Conservation (phyloP, 495 filamentous ascomycete species). For the Daldinia loculata region DNA sequence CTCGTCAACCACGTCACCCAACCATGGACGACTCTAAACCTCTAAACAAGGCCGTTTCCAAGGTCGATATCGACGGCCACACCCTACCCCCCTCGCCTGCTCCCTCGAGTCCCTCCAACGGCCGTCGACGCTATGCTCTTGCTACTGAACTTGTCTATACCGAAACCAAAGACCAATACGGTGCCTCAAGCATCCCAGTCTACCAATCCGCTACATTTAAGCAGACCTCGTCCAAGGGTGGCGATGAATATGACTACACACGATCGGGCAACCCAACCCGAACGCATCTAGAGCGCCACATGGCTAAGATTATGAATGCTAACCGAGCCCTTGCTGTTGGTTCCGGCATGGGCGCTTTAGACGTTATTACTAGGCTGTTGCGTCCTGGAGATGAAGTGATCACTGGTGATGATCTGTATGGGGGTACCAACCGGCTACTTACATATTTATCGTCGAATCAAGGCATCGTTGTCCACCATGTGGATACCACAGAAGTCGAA, state of each 20-base stretch:
- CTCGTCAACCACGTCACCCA: constrained; percentile 19
- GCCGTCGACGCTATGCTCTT: constrained; percentile 82
- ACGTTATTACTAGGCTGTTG: constrained; percentile 94
- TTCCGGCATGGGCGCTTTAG: constrained; percentile 95
- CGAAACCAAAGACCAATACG: constrained; percentile 94
- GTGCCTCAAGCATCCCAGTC: constrained; percentile 92
- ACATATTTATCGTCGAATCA: constrained; percentile 88
- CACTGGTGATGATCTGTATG: constrained; percentile 96
- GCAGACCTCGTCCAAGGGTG: constrained; percentile 78
- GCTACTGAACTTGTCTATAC: constrained; percentile 97
- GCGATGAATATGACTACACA: constrained; percentile 97
- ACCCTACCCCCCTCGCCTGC: constrained; percentile 93
- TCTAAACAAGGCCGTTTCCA: constrained; percentile 73
- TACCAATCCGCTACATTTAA: constrained; percentile 99
- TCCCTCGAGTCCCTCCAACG: constrained; percentile 86
- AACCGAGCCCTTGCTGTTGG: constrained; percentile 89
- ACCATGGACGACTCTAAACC: constrained; percentile 45
- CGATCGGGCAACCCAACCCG: constrained; percentile 95
- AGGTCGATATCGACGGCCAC: constrained; percentile 86
- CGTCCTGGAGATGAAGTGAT: constrained; percentile 96
- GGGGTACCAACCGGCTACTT: constrained; percentile 91
- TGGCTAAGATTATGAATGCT: constrained; percentile 98
- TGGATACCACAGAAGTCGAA: constrained; percentile 84
- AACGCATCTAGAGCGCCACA: constrained; percentile 93
- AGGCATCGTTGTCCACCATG: constrained; percentile 93